Percentiles rank a stretch among this genome's conserved stretches.
Evolutionary conservation across 352 stramenopile species (phyloP).

Genomic region (Globisporangium takayamanum): DNA sequence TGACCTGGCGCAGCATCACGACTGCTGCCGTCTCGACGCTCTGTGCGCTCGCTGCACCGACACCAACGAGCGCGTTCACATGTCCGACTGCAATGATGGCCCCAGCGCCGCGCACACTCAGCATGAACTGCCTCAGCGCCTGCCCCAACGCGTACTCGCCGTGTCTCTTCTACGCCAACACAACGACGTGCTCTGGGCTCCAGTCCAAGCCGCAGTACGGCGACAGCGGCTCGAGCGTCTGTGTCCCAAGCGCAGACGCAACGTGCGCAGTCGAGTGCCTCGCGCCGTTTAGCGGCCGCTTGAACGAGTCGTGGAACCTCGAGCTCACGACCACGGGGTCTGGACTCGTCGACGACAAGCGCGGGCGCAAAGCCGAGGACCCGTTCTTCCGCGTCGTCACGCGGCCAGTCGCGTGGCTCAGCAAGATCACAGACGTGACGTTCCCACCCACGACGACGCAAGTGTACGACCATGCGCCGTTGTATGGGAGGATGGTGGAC

Average conservation of each 20-base stretch:
- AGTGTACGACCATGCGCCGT: constrained; percentile 18
- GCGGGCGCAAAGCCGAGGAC: constrained; percentile 6
- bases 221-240: constrained; percentile 9
- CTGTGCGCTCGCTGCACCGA: not conserved
- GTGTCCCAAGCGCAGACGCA: constrained; percentile 3
- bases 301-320: constrained; percentile 23
- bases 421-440: constrained; percentile 17
- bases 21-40: no score
- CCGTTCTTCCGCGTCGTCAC: constrained; percentile 23
- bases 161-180: constrained; percentile 17
- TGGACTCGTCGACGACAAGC: constrained; percentile 29
- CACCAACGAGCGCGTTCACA: constrained; percentile 4
- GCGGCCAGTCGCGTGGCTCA: constrained; percentile 14
- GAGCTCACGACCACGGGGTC: constrained; percentile 20
- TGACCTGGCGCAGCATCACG: not conserved
- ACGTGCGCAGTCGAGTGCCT: constrained; percentile 36
- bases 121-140: constrained; percentile 20
- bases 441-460: constrained; percentile 23
- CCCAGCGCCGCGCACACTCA: constrained; percentile 13
- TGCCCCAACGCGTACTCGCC: constrained; percentile 14
- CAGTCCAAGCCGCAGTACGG: constrained; percentile 1
- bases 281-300: constrained; percentile 20
- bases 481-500: not conserved
- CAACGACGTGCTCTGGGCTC: constrained; percentile 9
- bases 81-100: constrained; percentile 5